Percentiles rank a stretch among this genome's conserved stretches.
Evolutionary conservation across 139 green algal genomes (phyloP).

Genomic region (Picochlorum sp.): DNA sequence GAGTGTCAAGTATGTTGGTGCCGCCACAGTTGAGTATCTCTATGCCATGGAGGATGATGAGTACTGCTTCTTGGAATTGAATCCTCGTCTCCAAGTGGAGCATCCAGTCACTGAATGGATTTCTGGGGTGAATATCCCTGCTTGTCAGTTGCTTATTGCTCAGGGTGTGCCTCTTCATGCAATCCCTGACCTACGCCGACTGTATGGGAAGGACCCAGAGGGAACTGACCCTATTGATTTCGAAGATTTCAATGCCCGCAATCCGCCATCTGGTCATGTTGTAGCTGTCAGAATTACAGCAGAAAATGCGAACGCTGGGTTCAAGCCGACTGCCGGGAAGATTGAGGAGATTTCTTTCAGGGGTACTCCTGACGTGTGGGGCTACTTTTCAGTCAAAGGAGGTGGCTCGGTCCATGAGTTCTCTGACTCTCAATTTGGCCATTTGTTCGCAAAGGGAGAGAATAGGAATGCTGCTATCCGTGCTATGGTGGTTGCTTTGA

Average conservation of each 20-base stretch:
- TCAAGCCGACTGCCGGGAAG: constrained; percentile 90
- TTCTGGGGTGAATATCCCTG: constrained; percentile 88
- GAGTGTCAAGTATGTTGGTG: constrained; percentile 87
- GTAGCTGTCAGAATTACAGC: constrained; percentile 87
- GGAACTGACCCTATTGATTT: constrained; percentile 62
- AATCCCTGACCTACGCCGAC: constrained; percentile 76
- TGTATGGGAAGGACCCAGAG: constrained; percentile 52
- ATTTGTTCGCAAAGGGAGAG: constrained; percentile 89
- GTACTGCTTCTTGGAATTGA: constrained; percentile 98
- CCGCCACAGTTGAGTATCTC: constrained; percentile 94
- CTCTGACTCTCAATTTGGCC: constrained; percentile 95
- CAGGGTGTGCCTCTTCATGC: constrained; percentile 85
- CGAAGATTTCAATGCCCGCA: constrained; percentile 45
- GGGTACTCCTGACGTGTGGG: constrained; percentile 79
- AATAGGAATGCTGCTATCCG: constrained; percentile 73
- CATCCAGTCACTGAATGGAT: constrained; percentile 98
- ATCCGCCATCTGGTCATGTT: constrained; percentile 58
- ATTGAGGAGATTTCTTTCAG: constrained; percentile 89
- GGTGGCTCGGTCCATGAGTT: constrained; percentile 95
- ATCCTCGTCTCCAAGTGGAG: constrained; percentile 96
- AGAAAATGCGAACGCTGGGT: constrained; percentile 91
- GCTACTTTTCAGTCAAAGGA: constrained; percentile 93
- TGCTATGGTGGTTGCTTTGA: constrained; percentile 88
- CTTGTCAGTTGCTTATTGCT: constrained; percentile 81
- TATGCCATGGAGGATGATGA: constrained; percentile 70